These are phyloP conservation scores for Chlamydomonas sphaeroides DNA, from an alignment of 139 green algal genomes.

Conservation along the genomic window DNA sequence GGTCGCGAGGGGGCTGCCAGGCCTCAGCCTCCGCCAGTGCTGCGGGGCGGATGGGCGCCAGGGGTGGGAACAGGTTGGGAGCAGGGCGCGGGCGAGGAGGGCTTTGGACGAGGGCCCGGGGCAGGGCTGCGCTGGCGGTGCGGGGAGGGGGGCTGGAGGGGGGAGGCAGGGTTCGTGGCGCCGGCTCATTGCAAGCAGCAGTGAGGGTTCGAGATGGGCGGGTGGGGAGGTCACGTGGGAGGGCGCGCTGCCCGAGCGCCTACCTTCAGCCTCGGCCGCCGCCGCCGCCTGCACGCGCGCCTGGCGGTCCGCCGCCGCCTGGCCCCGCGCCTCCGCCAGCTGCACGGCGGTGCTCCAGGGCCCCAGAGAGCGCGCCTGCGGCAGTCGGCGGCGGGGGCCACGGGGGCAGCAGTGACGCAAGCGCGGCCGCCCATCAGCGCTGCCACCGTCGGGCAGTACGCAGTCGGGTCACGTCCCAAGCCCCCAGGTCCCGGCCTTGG, in stretches of 20 bases:
- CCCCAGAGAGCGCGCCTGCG: constrained; percentile 70
- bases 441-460: background rate
- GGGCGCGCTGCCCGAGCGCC: background rate
- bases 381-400: background rate
- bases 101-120: background rate
- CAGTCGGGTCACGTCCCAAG: background rate
- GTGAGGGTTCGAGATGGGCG: too few species aligned
- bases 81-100: background rate
- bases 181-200: background rate
- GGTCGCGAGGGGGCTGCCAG: constrained; percentile 62
- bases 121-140: too few species aligned
- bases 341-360: constrained; percentile 73
- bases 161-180: too few species aligned
- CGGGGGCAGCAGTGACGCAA: background rate
- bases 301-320: constrained; percentile 55
- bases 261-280: background rate
- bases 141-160: background rate
- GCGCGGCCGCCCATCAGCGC: background rate
- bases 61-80: background rate
- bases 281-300: background rate
- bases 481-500: too few species aligned
- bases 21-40: background rate
- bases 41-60: background rate
- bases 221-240: background rate
- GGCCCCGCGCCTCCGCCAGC: constrained; percentile 67